Base-by-base conservation (phyloP, 768 basidiomycete species). In the Tricholoma saponaceum region DNA sequence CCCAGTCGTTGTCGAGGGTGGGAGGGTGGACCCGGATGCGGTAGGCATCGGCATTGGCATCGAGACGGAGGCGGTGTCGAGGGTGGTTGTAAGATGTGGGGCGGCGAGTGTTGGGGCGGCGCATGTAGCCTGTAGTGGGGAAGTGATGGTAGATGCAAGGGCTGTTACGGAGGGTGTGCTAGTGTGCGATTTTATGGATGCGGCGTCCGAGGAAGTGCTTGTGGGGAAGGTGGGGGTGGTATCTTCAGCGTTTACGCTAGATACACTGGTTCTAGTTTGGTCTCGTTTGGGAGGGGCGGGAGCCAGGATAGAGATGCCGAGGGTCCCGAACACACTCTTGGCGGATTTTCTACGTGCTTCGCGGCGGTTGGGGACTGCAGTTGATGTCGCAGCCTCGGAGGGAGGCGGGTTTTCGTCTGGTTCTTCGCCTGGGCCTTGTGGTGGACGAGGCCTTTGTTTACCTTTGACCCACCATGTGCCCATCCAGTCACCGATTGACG, bases 401-500 rank as follows among this genome's bases (percentile, higher is more conserved):
- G 56, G 46, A 23, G 56, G 58, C 26, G 58, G 56, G 44, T 67
- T 62, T 32, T 65, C 65, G 20, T 57, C 52, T 12, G 60, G 54
- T 54, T 69, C 66, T 3, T 59, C 63, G 37, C 63, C 57, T 14
- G 49, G 60, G 25, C 44, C 62, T 43, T 62, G 58, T 54, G 51
- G 20, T 32, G 56, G 55, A 25, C 68, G 63, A 62, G 67, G 37
- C 26, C 70, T 68, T 16, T 69, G 54, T 47, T 70, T 81, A 32
- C 81, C 77, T 66, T 85, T 85, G 16, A 30, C 54, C 16, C 73
- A 86, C 85, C 83, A 89, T 0, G 81, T 83, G 0, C 89, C 88
- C 79, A 91, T 83, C 90, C 90, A 92, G 50, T 87, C 85, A 18
- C 86, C 83, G 49, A 89, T 75, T 0, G 76, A 71, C 13, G 83